phyloP scores from a whole-genome alignment of 2,329 filamentous ascomycete genomes.

The Ophiocordyceps robertsii region DNA sequence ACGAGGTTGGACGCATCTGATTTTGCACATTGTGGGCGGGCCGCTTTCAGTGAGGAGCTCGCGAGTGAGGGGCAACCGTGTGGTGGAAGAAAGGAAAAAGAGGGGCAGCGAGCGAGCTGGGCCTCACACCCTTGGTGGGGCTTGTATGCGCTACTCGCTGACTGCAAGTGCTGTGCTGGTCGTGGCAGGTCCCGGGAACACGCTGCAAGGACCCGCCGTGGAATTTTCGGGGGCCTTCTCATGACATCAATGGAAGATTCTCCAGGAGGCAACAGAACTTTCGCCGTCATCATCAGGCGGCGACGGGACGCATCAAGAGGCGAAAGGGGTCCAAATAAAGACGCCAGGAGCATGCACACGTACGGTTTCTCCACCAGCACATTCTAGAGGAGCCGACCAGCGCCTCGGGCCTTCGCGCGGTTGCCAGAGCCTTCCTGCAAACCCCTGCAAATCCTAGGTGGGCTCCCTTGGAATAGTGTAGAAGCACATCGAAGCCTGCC shows the following conservation, averaged over 20 bases:
- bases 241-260: conserved; percentile 14
- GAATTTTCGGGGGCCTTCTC: conserved; percentile 13
- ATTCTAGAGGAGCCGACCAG: background rate
- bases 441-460: conserved; percentile 20
- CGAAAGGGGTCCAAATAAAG: background rate
- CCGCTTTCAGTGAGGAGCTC: no score
- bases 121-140: no score
- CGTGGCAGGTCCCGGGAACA: conserved; percentile 8
- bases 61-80: no score
- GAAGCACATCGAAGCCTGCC: conserved; percentile 28
- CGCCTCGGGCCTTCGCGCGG: conserved; percentile 7
- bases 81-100: no score
- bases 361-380: background rate
- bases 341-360: background rate
- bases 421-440: conserved; percentile 20
- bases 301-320: background rate
- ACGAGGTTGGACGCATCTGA: no score
- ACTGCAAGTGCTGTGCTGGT: background rate
- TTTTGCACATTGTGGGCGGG: no score
- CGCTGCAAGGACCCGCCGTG: conserved; percentile 13
- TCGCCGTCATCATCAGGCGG: conserved; percentile 2
- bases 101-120: no score
- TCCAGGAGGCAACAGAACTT: background rate
- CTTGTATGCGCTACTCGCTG: no score
- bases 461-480: conserved; percentile 28